Evolutionary conservation across 129 eudicot species (phyloP).

Genomic region (Helianthus tuberosus): DNA sequence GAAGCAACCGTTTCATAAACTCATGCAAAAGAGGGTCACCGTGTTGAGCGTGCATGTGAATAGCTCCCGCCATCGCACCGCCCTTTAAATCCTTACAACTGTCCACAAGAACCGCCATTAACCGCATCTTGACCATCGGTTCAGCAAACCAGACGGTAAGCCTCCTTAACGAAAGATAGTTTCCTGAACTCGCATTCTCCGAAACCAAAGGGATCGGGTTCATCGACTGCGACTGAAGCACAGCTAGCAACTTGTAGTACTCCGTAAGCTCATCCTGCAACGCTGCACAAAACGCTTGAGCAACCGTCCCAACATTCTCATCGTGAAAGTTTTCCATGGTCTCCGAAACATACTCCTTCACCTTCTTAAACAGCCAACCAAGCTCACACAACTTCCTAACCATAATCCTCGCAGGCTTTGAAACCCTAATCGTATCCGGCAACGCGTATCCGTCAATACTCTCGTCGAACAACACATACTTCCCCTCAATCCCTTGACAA

Average conservation of each 20-base stretch:
- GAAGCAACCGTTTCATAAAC: conserved; percentile 86
- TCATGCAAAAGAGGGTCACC: conserved; percentile 96
- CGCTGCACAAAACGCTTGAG: conserved; percentile 98
- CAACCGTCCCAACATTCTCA: conserved; percentile 92
- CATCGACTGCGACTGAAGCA: conserved; percentile 83
- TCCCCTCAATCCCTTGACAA: conserved; percentile 97
- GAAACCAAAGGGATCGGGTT: conserved; percentile 88
- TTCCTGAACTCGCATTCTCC: conserved; percentile 65
- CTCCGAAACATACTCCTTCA: conserved; percentile 75
- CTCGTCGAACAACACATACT: conserved; percentile 67
- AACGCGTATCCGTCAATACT: conserved; percentile 65
- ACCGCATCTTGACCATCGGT: conserved; percentile 92
- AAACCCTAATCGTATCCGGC: conserved; percentile 56
- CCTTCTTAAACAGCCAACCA: conserved; percentile 91
- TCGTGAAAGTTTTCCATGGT: conserved; percentile 70
- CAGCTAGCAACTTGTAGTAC: conserved; percentile 85
- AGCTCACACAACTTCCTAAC: conserved; percentile 80
- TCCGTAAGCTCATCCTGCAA: conserved; percentile 93
- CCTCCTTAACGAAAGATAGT: conserved; percentile 86
- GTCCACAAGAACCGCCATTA: conserved; percentile 96
- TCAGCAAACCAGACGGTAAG: conserved; percentile 93
- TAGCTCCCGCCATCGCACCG: conserved; percentile 99
- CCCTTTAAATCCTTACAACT: conserved; percentile 82
- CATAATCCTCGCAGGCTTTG: conserved; percentile 68
- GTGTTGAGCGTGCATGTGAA: conserved; percentile 98